Conservation (phyloP, 345 rosid species). For the Sonneratia caseolaris region DNA sequence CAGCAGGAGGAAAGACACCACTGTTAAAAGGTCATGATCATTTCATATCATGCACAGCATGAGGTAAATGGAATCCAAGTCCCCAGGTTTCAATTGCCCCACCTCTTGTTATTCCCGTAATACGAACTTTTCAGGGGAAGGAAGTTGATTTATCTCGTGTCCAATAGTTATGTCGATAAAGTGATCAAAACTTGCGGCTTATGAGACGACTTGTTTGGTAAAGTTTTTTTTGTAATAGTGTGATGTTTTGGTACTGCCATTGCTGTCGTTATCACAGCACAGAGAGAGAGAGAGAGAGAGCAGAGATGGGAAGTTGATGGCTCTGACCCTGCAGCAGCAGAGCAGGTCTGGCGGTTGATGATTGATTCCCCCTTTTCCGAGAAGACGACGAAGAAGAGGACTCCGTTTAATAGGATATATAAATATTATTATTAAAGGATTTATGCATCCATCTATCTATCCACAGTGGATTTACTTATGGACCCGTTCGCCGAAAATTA, state of each 20-base stretch:
- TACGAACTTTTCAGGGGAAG: background rate
- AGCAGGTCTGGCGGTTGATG: background rate
- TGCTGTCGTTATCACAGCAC: background rate
- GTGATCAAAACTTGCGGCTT: background rate
- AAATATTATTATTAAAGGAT: no score
- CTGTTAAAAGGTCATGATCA: background rate
- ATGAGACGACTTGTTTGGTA: no score
- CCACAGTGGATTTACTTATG: no score
- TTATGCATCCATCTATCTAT: no score
- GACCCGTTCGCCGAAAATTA: no score
- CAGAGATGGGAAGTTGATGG: background rate
- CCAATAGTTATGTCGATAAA: background rate
- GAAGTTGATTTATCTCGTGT: background rate
- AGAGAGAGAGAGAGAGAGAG: background rate
- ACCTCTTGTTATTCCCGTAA: background rate
- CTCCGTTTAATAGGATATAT: no score
- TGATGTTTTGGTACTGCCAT: background rate
- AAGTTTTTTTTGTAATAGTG: background rate
- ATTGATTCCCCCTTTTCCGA: background rate
- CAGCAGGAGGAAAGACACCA: background rate
- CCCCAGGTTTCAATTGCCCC: background rate
- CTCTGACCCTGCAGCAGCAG: background rate
- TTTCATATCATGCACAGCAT: background rate
- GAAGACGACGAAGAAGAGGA: background rate
- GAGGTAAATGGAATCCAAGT: background rate